Evolutionary conservation across 768 basidiomycete species (phyloP), one percentile per base, ranked within the genome.

Genomic region (Collybia nuda): DNA sequence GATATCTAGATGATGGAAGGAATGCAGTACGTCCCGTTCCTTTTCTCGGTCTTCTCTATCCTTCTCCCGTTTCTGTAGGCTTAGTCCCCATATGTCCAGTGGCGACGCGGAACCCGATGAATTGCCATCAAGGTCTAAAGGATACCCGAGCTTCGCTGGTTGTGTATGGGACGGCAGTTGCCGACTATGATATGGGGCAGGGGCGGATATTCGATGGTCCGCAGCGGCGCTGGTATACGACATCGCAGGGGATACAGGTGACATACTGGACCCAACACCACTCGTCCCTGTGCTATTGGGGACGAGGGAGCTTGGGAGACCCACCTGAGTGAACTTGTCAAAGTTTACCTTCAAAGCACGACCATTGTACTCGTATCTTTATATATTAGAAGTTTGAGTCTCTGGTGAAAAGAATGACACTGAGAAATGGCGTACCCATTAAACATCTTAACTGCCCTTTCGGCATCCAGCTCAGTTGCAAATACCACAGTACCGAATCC

Each of bases 401-500:
- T 32, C 14, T 32, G 6, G 5, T 9, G 44, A 43, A 15, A 50
- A 56, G 35, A 26, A 28, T 24, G 41, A 28, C 21, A 40, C n/a
- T n/a, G 24, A 49, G 22, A 38, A 47, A 32, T 22, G 8, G 74
- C 84, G 63, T 59, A 95, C 93, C 93, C 93, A 58, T 97, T 91
- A 67, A 96, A 96, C 80, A 92, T 85, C 44, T 78, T 74, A 24
- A 93, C 84, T 3, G 93, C 96, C 12, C 84, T 72, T 53, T 91
- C 86, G 2, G 95, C 90, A 59, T 98, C 95, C 26, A 76, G 73
- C 56, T 93, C 89, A 1, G 82, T 87, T 5, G 88, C 84, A 62
- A 91, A 96, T 0, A 88, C 80, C 1, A 98, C 94, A 1, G 90
- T 96, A 1, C 97, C 96, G 59, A 94, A 96, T 1, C 97, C 97